Base-by-base conservation (phyloP, 192 early-diverging fungal genomes). In the Backusella luteola region DNA sequence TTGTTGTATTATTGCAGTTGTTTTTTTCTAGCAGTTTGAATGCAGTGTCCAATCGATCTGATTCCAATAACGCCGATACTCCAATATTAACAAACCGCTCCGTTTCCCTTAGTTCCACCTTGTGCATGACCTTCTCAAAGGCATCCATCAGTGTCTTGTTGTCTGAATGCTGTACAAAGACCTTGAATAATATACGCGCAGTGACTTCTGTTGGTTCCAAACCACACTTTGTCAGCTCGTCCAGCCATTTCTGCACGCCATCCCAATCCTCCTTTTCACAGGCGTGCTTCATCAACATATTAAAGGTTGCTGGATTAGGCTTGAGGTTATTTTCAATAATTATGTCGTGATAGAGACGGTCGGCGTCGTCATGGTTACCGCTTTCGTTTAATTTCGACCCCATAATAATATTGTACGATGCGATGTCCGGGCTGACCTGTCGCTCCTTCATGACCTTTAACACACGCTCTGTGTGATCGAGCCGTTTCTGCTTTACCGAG, bases 221-320 rank as follows among this genome's bases (percentile, higher is more conserved):
- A 5, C 5, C 9, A 7, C 44, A 21, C 11, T 8, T 17, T 8
- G 29, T 6, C 26, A 79, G 19, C 26, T 21, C 29, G 23, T 79
- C 67, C 34, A 79, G 19, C 78, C 78, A 79, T 21, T 56, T 35
- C 5, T 21, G 23, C 6, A 79, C 15, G 5, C 34, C 14, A 1
- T 69, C 32, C 78, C 78, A 79, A 7, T 68, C 11, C 7, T 71
- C 15, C 8, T 41, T 14, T 15, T 75, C 17, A 39, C 72, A 74
- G 0, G 66, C 56, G 26, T 79, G 26, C 12, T 52, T 67, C 14
- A 79, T 26, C 19, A 79, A 75, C 2, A 73, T 79, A 44, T 79
- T 79, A 67, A 68, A 79, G 17, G 78, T 79, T 34, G 63, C 78
- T 12, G 29, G 44, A 3, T 67, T 73, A 1, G 78, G 78, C 39